Evolutionary conservation across 2,329 filamentous ascomycete genomes (phyloP), one percentile per base, ranked within the genome.

Genomic region (Capronia epimyces): DNA sequence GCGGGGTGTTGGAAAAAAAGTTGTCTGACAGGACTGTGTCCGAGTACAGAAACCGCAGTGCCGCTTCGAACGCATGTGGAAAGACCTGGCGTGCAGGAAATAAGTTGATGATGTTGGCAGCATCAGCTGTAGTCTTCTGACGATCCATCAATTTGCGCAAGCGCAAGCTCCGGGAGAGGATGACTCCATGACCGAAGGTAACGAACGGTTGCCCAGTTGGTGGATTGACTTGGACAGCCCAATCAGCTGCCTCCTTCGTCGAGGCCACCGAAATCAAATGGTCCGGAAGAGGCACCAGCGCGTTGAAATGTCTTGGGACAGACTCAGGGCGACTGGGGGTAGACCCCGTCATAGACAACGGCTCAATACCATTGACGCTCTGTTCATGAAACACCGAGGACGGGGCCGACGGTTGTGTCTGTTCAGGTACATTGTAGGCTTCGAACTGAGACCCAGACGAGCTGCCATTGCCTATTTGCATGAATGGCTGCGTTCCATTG

Each of bases 11-110:
- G 49, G 34, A 32, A 21, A 62, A 51, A 21, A 56, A 53, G n/a
- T 50, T 53, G 16, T 62, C 50, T 2, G 53, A 47, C 21, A 62
- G 42, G 24, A 62, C 49, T 2, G 58, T 51, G 40, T 62, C 59
- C 12, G 59, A 60, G 50, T 62, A 62, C 29, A 60, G 49, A 41
- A 60, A 62, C 25, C 58, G 52, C 15, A 62, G 34, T 12, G 59
- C 59, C 18, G 59, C 56, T 40, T 62, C 59, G 27, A 62, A 60
- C 6, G 59, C 59, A 46, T 62, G 58, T 16, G 58, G 50, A 15
- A 56, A 25, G 15, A 60, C 32, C 29, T 46, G 46, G 18, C 52
- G 43, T 5, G 59, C 51, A 21, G 59, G 55, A 37, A 60, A 58
- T 10, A 61, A 46, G 20, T 49, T 57, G 36, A 61, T 47, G 29